These are phyloP conservation scores for Chlorella vulgaris DNA, from an alignment of 139 green algal species.

Conservation along the genomic window DNA sequence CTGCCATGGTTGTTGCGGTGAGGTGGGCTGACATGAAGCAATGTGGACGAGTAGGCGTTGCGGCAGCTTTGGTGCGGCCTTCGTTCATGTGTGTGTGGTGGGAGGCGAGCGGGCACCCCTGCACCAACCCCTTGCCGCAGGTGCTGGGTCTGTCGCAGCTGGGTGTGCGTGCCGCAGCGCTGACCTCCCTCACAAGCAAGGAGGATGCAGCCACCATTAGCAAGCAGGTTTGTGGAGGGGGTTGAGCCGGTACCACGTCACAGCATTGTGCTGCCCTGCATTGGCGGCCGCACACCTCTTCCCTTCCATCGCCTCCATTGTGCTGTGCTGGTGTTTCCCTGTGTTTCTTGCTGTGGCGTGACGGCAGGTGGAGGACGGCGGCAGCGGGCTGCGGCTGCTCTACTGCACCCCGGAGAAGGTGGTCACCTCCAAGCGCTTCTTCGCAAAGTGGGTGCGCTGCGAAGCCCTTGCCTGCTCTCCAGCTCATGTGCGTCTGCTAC, in stretches of 20 bases:
- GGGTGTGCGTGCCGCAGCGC: slow-evolving; percentile 43
- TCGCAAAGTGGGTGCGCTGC: slow-evolving; percentile 34
- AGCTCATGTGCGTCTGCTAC: too few species aligned
- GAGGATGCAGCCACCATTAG: slow-evolving; percentile 51
- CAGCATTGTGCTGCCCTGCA: not conserved
- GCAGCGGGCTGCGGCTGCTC: slow-evolving; percentile 34
- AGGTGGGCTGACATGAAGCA: too few species aligned
- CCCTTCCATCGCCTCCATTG: too few species aligned
- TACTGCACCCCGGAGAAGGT: slow-evolving; percentile 55
- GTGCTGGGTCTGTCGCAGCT: slow-evolving; percentile 43
- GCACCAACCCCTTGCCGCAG: slow-evolving; percentile 24
- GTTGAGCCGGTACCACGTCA: not conserved
- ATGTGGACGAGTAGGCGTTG: too few species aligned
- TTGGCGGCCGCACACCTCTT: too few species aligned
- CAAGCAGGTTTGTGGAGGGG: slow-evolving; percentile 28
- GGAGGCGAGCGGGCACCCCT: too few species aligned
- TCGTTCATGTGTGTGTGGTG: too few species aligned
- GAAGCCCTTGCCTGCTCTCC: not conserved
- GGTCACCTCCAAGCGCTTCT: slow-evolving; percentile 51
- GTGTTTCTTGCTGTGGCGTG: too few species aligned
- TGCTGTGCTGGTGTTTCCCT: too few species aligned
- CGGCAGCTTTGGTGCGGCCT: too few species aligned
- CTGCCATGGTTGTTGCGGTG: too few species aligned
- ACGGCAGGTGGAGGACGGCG: slow-evolving; percentile 33
- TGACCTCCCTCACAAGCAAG: slow-evolving; percentile 70